Conservation (phyloP, 2,329 filamentous ascomycete species). For the Fusarium nurragi region DNA sequence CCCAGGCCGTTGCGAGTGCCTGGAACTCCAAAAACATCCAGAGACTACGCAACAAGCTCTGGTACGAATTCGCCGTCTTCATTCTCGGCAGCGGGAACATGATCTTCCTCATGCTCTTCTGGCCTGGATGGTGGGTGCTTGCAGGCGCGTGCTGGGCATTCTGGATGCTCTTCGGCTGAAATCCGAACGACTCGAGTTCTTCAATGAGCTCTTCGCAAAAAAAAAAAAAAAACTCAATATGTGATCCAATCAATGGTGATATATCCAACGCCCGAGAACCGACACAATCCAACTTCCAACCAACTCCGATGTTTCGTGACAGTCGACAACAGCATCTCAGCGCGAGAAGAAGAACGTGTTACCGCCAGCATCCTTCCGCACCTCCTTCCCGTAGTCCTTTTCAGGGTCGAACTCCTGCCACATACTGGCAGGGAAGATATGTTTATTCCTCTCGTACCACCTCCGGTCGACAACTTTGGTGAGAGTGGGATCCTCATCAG, state of each 20-base stretch:
- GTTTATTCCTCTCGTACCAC: constrained; percentile 98
- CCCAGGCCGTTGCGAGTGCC: constrained; percentile 39
- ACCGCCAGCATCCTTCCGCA: constrained; percentile 84
- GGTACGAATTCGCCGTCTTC: constrained; percentile 62
- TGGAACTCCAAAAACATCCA: constrained; percentile 53
- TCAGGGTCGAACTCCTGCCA: constrained; percentile 96
- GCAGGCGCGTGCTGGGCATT: constrained; percentile 48
- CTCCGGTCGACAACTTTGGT: constrained; percentile 96
- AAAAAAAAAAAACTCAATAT: constrained; percentile 8
- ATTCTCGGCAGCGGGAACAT: constrained; percentile 61
- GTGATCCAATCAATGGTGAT: constrained; percentile 19
- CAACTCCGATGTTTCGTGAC: constrained; percentile 1
- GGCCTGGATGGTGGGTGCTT: constrained; percentile 66
- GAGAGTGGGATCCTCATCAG: constrained; percentile 76
- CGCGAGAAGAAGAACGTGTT: constrained; percentile 90
- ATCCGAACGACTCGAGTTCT: constrained; percentile 7
- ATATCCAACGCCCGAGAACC: constrained; percentile 9
- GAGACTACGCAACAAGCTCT: constrained; percentile 57
- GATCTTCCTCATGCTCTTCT: constrained; percentile 62
- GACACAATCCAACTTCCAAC: constrained; percentile 1
- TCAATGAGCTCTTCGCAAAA: constrained; percentile 13
- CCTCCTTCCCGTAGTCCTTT: constrained; percentile 80
- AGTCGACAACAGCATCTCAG: constrained; percentile 39
- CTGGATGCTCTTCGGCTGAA: constrained; percentile 51
- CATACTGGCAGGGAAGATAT: constrained; percentile 94